Conservation (phyloP, 192 early-diverging fungal species). For the Dissophora globulifera region DNA sequence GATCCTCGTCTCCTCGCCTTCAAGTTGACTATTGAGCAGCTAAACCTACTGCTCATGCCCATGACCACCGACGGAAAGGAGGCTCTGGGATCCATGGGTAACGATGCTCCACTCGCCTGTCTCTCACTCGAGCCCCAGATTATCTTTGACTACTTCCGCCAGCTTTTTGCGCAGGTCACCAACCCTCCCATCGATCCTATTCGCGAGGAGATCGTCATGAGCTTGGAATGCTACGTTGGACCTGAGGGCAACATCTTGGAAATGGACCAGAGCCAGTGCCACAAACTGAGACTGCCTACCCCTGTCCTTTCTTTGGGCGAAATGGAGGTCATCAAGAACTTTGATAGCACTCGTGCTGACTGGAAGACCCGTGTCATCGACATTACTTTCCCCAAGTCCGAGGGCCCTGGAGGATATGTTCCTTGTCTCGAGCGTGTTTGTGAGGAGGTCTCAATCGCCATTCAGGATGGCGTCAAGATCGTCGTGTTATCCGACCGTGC, state of each 20-base stretch:
- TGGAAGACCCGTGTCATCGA: conserved; percentile 89
- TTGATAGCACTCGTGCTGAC: conserved; percentile 70
- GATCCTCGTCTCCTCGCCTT: conserved; percentile 87
- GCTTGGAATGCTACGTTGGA: conserved; percentile 92
- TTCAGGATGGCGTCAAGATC: conserved; percentile 82
- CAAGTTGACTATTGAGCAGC: conserved; percentile 93
- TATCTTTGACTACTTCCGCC: conserved; percentile 96
- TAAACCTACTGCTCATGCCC: conserved; percentile 87
- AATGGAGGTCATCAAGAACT: conserved; percentile 78
- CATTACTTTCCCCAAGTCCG: conserved; percentile 81
- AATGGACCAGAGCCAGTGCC: conserved; percentile 80
- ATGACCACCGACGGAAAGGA: conserved; percentile 93
- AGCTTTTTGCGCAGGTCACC: conserved; percentile 98
- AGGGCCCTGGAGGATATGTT: conserved; percentile 84
- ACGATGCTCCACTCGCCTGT: conserved; percentile 95
- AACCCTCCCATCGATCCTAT: conserved; percentile 99
- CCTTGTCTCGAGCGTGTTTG: conserved; percentile 88
- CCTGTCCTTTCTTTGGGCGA: conserved; percentile 89
- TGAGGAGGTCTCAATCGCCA: conserved; percentile 82
- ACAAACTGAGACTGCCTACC: conserved; percentile 83
- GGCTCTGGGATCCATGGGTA: conserved; percentile 98
- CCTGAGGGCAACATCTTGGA: conserved; percentile 95
- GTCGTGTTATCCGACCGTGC: conserved; percentile 86
- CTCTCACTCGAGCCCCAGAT: conserved; percentile 87
- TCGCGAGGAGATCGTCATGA: conserved; percentile 99